These are phyloP conservation scores for Bruguiera gymnorhiza DNA, from an alignment of 345 rosid genomes.

Conservation along the genomic window DNA sequence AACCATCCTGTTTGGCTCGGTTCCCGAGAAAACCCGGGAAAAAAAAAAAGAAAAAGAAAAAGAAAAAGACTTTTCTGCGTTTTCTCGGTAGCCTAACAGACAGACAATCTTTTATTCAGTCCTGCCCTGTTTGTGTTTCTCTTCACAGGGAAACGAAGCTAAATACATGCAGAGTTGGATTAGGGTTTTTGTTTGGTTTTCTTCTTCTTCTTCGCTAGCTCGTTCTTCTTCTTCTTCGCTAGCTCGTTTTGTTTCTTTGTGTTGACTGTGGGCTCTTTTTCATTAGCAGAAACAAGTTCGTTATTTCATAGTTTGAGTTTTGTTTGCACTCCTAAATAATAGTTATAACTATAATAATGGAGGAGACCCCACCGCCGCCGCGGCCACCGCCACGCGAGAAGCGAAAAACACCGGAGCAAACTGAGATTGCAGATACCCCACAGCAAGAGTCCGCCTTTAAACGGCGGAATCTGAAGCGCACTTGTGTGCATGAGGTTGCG, in stretches of 20 bases:
- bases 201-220: too few species aligned
- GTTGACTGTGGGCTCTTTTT: too few species aligned
- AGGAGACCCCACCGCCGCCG: background rate
- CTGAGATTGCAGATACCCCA: conserved; percentile 26
- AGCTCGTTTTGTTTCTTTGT: too few species aligned
- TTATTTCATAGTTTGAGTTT: too few species aligned
- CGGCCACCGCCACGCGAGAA: conserved; percentile 20
- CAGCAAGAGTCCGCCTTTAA: conserved; percentile 44
- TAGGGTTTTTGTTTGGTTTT: background rate
- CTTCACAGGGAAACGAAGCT: background rate
- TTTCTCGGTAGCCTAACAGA: background rate
- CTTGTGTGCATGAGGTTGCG: conserved; percentile 94
- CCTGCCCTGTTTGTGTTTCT: background rate
- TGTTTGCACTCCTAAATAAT: too few species aligned
- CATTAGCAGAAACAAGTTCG: background rate
- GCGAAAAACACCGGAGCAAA: conserved; percentile 45
- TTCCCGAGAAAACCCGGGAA: background rate
- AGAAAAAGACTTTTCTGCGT: background rate
- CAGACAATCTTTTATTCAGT: background rate
- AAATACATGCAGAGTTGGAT: background rate
- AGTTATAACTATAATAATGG: background rate
- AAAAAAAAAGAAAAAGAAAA: background rate
- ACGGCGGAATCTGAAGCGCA: conserved; percentile 48
- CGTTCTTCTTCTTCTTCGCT: too few species aligned
- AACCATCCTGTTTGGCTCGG: background rate